Conservation (phyloP, 169 alveolate genomes). For the Babesia caballi region DNA sequence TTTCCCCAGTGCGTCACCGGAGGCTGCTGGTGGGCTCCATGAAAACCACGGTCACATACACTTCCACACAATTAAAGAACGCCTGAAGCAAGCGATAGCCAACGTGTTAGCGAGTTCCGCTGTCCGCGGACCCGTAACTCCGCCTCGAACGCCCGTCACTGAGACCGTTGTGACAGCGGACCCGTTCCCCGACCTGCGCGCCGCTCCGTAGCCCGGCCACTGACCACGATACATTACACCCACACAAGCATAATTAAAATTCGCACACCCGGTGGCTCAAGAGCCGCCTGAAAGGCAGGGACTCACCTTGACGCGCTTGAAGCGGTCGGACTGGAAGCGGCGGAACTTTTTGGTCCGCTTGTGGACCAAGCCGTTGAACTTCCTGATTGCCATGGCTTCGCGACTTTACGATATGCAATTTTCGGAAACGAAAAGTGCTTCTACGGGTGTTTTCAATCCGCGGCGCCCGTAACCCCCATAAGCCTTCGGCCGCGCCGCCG, state of each 20-base stretch:
- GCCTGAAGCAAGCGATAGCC: no score
- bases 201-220: background rate
- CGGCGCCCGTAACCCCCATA: slow-evolving; percentile 4
- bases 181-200: no score
- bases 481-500: background rate
- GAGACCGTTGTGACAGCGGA: no score
- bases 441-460: background rate
- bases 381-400: slow-evolving; percentile 74
- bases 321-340: slow-evolving; percentile 95
- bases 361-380: slow-evolving; percentile 83
- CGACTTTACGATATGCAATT: slow-evolving; percentile 1
- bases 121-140: no score
- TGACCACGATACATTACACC: background rate
- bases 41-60: no score
- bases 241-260: background rate
- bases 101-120: no score
- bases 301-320: slow-evolving; percentile 87
- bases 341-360: slow-evolving; percentile 91
- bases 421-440: background rate
- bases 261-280: background rate
- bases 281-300: background rate
- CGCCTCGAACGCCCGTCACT: no score
- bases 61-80: no score
- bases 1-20: no score
- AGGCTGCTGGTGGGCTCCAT: no score